Conservation (phyloP, 1,139 yeast species). For the Scheffersomyces cryptocercus region DNA sequence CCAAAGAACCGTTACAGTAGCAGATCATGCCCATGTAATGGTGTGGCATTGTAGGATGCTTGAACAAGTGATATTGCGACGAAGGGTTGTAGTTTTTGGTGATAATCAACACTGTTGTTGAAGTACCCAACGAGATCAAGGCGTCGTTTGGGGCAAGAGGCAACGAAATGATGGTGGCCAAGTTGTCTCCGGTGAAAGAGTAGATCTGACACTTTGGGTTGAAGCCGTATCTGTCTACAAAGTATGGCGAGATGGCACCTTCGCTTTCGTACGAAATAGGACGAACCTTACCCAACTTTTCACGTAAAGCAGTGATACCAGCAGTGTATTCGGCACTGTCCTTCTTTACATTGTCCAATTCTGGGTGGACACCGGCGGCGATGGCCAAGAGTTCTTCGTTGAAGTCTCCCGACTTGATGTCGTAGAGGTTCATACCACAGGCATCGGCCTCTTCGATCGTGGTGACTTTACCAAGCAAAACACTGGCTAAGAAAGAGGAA, state of each 20-base stretch:
- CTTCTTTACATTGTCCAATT: slow-evolving; percentile 29
- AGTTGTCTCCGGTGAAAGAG: slow-evolving; percentile 86
- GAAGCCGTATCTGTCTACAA: slow-evolving; percentile 65
- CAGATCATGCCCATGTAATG: slow-evolving; percentile 95
- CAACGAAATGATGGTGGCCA: slow-evolving; percentile 83
- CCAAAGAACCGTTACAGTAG: slow-evolving; percentile 87
- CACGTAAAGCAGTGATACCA: slow-evolving; percentile 40
- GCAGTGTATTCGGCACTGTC: slow-evolving; percentile 17
- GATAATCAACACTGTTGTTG: slow-evolving; percentile 81
- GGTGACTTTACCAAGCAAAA: slow-evolving; percentile 64
- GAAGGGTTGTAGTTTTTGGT: slow-evolving; percentile 80
- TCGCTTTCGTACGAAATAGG: slow-evolving; percentile 43
- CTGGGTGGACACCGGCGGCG: slow-evolving; percentile 51
- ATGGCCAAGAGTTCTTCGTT: slow-evolving; percentile 52
- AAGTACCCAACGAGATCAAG: slow-evolving; percentile 81
- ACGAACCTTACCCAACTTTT: slow-evolving; percentile 53
- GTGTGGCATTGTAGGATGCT: slow-evolving; percentile 77
- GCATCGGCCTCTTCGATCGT: slow-evolving; percentile 82
- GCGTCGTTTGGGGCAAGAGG: slow-evolving; percentile 79
- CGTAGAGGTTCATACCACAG: slow-evolving; percentile 89
- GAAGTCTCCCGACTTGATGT: slow-evolving; percentile 55
- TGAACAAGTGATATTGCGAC: slow-evolving; percentile 79
- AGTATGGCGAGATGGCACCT: slow-evolving; percentile 59
- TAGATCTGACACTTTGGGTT: slow-evolving; percentile 53
- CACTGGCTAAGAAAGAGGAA: slow-evolving; percentile 74